phyloP scores from a whole-genome alignment of 768 basidiomycete species.

The Kwoniella sp. region DNA sequence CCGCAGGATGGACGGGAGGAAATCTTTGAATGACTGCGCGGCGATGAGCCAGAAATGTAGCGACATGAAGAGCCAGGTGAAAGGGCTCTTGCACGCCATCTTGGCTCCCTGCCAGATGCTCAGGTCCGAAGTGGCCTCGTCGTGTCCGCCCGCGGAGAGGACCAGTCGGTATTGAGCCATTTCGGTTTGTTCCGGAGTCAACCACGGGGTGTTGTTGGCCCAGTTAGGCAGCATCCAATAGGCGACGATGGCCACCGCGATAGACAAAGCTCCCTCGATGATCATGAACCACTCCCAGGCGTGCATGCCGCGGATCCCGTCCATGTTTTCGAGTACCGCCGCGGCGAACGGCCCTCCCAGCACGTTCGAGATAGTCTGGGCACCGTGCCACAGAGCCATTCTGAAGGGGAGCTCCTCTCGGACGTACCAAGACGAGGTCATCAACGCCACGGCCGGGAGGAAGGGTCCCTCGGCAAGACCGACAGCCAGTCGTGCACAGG shows the following conservation, averaged over 20 bases:
- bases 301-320: constrained; percentile 12
- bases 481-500: too few relatives aligned
- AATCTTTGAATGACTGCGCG: too few relatives aligned
- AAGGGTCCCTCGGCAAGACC: too few relatives aligned
- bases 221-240: constrained; percentile 15
- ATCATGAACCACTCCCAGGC: constrained; percentile 25
- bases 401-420: too few relatives aligned
- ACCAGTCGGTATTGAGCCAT: constrained; percentile 25
- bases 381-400: constrained; percentile 23
- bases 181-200: constrained; percentile 15
- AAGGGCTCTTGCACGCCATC: too few relatives aligned
- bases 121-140: constrained; percentile 8
- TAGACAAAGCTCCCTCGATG: constrained; percentile 12
- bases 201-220: constrained; percentile 20
- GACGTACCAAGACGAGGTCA: too few relatives aligned
- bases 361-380: constrained; percentile 16
- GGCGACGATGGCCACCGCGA: constrained; percentile 2
- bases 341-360: constrained; percentile 20
- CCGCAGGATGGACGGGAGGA: too few relatives aligned
- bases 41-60: too few relatives aligned
- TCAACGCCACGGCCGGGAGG: too few relatives aligned
- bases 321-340: constrained; percentile 18
- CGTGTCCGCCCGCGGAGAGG: constrained; percentile 19
- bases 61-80: too few relatives aligned
- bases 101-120: constrained; percentile 10